A percentile compares a stretch with the other conserved stretches of the same genome.
Evolutionary conservation across 2,329 filamentous ascomycete species (phyloP).

Genomic region (Sporothrix schenckii): DNA sequence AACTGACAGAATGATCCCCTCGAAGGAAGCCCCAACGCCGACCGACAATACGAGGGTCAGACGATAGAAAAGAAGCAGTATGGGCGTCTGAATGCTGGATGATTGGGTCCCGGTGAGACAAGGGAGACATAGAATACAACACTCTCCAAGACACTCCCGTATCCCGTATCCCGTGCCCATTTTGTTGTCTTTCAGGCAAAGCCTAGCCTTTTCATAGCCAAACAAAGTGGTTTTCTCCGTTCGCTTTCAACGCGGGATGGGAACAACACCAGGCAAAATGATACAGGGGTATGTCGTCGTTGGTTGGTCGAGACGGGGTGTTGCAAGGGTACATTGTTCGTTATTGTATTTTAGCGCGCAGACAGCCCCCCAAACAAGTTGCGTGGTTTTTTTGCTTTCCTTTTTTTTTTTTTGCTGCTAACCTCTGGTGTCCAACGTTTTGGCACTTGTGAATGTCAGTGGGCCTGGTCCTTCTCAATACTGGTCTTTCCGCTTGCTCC

Average conservation of each 20-base stretch:
- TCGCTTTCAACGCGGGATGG: background rate
- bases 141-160: background rate
- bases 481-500: background rate
- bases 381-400: conserved; percentile 9
- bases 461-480: background rate
- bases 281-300: conserved; percentile 5
- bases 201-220: background rate
- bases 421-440: background rate
- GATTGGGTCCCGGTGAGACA: background rate
- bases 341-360: background rate
- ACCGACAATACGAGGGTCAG: background rate
- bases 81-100: background rate
- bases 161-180: background rate
- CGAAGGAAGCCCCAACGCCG: background rate
- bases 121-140: background rate
- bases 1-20: background rate
- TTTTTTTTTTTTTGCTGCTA: conserved; percentile 16
- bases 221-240: background rate
- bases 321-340: background rate
- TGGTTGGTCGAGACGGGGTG: background rate
- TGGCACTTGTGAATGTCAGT: background rate
- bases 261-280: background rate
- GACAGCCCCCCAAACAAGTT: background rate
- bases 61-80: background rate
- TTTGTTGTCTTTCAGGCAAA: background rate